Evolutionary conservation across 768 basidiomycete genomes (phyloP), one percentile per base, ranked within the genome.

Genomic region (Pleurotus djamor): DNA sequence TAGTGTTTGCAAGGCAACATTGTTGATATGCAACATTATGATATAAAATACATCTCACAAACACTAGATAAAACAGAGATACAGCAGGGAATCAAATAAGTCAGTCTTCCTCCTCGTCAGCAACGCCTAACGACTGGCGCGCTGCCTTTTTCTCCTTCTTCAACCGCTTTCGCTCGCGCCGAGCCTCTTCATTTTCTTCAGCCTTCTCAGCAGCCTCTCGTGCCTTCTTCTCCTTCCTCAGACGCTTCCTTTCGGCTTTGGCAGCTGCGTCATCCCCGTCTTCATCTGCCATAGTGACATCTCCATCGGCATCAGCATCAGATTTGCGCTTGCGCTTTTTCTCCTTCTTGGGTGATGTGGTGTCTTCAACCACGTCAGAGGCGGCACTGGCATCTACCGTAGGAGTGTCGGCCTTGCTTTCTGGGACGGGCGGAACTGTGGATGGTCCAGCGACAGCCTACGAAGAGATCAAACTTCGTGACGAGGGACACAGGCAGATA

Each of bases 291-390:
- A 79, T 75, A 10, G 82, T 72, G 21, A 78, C 72, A 57, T 81
- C 77, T 41, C 76, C 83, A 0, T 74, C 71, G 6, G 68, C 83
- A 0, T 74, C 71, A 6, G 68, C 79, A 62, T 86, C 88, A 1
- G 87, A 88, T 68, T 90, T 91, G 50, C 90, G 84, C 72, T 93
- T 94, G 56, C 92, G 85, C 69, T 96, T 96, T 76, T 92, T 91
- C 69, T 93, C 91, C 69, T 87, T 88, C 32, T 76, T 78, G 6
- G 75, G 66, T 13, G 74, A 68, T 33, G 73, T 75, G 48, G 68
- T 59, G 58, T 76, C 75, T 48, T 59, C 49, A 16, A 47, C 21
- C 28, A 60, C n/a, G 33, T 58, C 45, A 44, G 57, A 61, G 3
- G 65, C 62, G 7, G 63, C 59, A 0, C 67, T 64, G 44, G 59